These are phyloP conservation scores for Geotrichum siamense DNA, from an alignment of 1,139 yeast genomes.

Conservation along the genomic window DNA sequence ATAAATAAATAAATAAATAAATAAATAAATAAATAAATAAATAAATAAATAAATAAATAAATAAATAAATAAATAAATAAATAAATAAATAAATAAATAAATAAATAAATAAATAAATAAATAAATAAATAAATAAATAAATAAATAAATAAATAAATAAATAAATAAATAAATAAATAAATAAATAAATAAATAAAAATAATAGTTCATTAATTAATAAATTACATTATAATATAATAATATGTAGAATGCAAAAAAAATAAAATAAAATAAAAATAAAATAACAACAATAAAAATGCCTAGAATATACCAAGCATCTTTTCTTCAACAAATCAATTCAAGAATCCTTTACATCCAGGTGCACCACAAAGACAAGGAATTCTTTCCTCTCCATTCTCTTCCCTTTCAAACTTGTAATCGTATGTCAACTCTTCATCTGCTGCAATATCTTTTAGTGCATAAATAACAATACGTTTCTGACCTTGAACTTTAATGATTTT, in stretches of 20 bases:
- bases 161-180: neutral
- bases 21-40: too few species aligned
- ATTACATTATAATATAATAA: too few species aligned
- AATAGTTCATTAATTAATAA: neutral
- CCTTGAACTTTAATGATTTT: slow-evolving; percentile 95
- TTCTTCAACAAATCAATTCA: slow-evolving; percentile 45
- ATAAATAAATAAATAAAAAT: neutral
- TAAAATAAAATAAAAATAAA: too few species aligned
- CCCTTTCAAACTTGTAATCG: slow-evolving; percentile 91
- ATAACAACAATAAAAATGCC: neutral
- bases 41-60: too few species aligned
- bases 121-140: too few species aligned
- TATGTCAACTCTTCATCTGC: slow-evolving; percentile 86
- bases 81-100: too few species aligned
- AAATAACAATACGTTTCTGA: slow-evolving; percentile 85
- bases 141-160: too few species aligned
- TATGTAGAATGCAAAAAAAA: too few species aligned
- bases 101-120: too few species aligned
- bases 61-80: too few species aligned
- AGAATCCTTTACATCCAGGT: slow-evolving; percentile 84
- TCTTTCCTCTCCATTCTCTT: slow-evolving; percentile 81
- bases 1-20: too few species aligned
- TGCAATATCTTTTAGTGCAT: slow-evolving; percentile 81
- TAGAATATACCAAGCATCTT: neutral
- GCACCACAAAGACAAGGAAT: slow-evolving; percentile 94